Base-by-base conservation (phyloP, 108 stramenopile genomes). In the Conticribra guillardii region DNA sequence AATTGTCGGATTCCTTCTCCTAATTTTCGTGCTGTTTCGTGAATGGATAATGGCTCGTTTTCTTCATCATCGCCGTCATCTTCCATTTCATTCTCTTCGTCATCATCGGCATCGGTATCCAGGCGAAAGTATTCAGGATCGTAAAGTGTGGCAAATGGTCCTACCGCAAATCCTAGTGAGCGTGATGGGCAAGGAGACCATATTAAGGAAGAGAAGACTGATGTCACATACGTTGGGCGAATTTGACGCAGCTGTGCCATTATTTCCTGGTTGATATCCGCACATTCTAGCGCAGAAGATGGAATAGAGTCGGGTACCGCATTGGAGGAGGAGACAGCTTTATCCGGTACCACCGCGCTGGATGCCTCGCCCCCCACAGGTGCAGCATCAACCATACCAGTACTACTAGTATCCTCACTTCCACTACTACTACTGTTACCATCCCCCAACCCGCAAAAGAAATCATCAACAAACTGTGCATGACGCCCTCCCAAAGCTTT, bases 1-100 rank as follows among this genome's bases (percentile, higher is more conserved):
- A 74, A 79, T 64, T 94, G 93, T 16, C 93, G 84, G 48, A 94
- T 89, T 23, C 93, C 92, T 72, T 93, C 92, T 28, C 92, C 92
- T 59, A 83, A 55, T 32, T 82, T 68, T 22, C 79, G 67, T 41
- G 89, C 89, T 15, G 70, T 73, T 33, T 76, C 79, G 8, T 58
- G 61, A 19, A 75, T 68, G 29, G 66, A 69, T 17, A 77, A 60
- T 19, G 76, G 54, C 29, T 33, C 53, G 44, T 62, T 69, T 52
- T 56, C 74, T 53, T 56, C 74, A 37, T 64, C 81, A 18, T 55
- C 72, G 52, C 69, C 68, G 16, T 69, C 50, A 16, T 62, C 66
- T 41, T 72, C 82, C 4, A 60, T 37, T 45, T 69, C 74, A 47
- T 82, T 81, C 17, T 82, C 84, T n/a, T 78, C 71, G n/a, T 84